Percentiles rank a stretch among this genome's conserved stretches.
Conservation (phyloP, 208 protist species). For the Leptomonas pyrrhocoris region DNA sequence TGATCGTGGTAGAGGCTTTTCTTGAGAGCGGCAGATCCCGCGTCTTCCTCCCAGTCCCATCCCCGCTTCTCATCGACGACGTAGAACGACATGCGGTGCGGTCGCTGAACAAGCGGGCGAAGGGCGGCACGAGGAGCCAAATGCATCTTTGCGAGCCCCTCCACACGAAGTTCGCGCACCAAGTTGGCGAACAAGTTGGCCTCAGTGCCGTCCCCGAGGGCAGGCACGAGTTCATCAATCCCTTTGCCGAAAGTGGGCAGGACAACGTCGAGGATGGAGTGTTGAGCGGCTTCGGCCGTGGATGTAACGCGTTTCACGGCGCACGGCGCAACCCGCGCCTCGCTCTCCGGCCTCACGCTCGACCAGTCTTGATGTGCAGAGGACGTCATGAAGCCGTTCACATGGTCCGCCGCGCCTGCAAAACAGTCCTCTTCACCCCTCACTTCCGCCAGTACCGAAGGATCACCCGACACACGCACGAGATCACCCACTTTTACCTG, state of each 20-base stretch:
- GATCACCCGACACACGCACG: slow-evolving; percentile 28
- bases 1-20: slow-evolving; percentile 63
- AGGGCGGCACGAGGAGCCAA: slow-evolving; percentile 55
- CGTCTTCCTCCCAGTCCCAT: slow-evolving; percentile 78
- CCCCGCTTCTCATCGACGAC: slow-evolving; percentile 67
- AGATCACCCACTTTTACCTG: slow-evolving; percentile 65
- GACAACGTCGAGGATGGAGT: slow-evolving; percentile 64
- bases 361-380: slow-evolving; percentile 58
- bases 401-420: slow-evolving; percentile 68
- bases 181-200: slow-evolving; percentile 41
- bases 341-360: slow-evolving; percentile 1
- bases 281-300: slow-evolving; percentile 47
- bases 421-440: slow-evolving; percentile 42
- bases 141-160: slow-evolving; percentile 58
- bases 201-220: background rate
- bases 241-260: slow-evolving; percentile 60
- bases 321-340: background rate
- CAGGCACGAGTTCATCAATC: background rate
- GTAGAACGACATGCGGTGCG: slow-evolving; percentile 51
- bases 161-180: slow-evolving; percentile 56
- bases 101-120: slow-evolving; percentile 55
- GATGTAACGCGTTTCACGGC: slow-evolving; percentile 31
- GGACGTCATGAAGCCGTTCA: slow-evolving; percentile 64
- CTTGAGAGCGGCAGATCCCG: slow-evolving; percentile 36
- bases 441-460: background rate